Evolutionary conservation across 2,329 filamentous ascomycete species (phyloP).

Genomic region (Neopestalotiopsis rosae): DNA sequence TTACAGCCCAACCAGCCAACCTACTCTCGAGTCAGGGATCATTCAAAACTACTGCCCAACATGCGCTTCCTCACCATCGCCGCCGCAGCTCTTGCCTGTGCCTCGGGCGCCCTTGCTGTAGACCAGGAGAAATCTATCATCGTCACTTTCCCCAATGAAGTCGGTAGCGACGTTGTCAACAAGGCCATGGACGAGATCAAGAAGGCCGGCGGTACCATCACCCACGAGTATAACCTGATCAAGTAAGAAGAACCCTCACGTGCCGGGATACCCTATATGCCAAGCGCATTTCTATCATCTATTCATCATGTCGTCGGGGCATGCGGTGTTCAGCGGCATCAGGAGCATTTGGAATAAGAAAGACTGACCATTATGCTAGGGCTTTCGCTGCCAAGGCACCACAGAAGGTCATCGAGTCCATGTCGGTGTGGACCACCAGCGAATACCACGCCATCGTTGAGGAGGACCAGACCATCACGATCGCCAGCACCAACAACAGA

Average conservation of each 20-base stretch:
- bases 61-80: conserved; percentile 67
- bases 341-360: neutral
- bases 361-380: conserved; percentile 46
- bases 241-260: conserved; percentile 55
- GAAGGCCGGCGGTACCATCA: conserved; percentile 76
- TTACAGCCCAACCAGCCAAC: neutral
- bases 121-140: conserved; percentile 76
- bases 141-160: conserved; percentile 75
- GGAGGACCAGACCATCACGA: conserved; percentile 73
- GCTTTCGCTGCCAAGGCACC: conserved; percentile 80
- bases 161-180: conserved; percentile 70
- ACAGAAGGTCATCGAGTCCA: conserved; percentile 68
- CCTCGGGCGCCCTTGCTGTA: conserved; percentile 65
- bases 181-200: conserved; percentile 75
- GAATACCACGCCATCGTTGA: conserved; percentile 72
- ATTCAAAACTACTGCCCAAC: conserved; percentile 19
- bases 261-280: neutral
- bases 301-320: neutral
- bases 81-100: conserved; percentile 60
- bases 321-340: neutral
- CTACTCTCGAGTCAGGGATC: neutral
- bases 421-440: conserved; percentile 60
- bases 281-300: neutral
- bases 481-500: conserved; percentile 31
- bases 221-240: conserved; percentile 74